Evolutionary conservation across 768 basidiomycete species (phyloP), one percentile per base, ranked within the genome.

Genomic region (Sporobolomyces pararoseus): DNA sequence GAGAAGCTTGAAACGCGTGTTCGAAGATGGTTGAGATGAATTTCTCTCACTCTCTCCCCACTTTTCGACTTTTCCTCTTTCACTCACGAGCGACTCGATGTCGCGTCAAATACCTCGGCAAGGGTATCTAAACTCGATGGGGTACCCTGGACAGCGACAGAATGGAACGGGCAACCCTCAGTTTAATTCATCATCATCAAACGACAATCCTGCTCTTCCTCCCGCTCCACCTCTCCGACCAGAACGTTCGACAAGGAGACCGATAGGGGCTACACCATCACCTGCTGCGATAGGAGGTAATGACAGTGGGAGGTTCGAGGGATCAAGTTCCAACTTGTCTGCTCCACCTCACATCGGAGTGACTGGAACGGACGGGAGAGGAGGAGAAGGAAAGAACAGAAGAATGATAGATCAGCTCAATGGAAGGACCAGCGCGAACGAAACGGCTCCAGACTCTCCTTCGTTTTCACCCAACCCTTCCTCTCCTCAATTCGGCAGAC

Each of bases 361-460:
- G 3, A 35, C 62, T 17, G 62, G 34, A 6, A 23, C 57, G 23
- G 55, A 44, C 14, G 60, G 60, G 31, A 19, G 49, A 3, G 46
- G 16, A 10, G 58, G 54, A 10, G 63, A 52, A 32, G 68, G 68
- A 13, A 70, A 70, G 63, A 70, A 65, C 32, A 42, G 44, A 10
- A 32, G 68, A 25, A 70, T 70, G 68, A 60, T 70, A n/a, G 68
- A 70, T 35, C 59, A 49, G 29, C 44, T 61, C 31, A 61, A 61
- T 32, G 59, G n/a, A 3, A 27, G 44, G 31, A 17, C 34, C 12
- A 35, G 32, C 9, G 21, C 21, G 3, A 54, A 42, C 2, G 49
- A 25, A 2, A 13, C 16, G 6, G 57, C 50, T 1, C 17, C 46
- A 31, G 32, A 61, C 4, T 65, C 63, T 1, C 63, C 63, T 2